Evolutionary conservation across 805 yeast genomes (phyloP).

Genomic region (Teunomyces cretensis): DNA sequence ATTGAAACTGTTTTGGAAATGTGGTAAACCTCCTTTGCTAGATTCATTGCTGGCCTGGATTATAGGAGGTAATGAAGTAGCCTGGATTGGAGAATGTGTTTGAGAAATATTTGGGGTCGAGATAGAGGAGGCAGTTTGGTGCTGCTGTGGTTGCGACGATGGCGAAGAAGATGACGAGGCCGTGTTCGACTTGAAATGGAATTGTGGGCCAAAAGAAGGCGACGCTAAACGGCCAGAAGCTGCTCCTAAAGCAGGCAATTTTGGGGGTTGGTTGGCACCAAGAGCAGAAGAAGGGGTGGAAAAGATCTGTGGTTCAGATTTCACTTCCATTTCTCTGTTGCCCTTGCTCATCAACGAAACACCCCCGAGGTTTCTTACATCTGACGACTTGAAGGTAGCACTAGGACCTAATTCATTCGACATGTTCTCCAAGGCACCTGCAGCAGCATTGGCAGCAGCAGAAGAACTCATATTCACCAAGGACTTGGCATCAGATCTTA

Average conservation of each 20-base stretch:
- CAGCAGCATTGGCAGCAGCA: conserved; percentile 23
- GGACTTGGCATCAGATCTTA: conserved; percentile 22
- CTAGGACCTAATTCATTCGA: conserved; percentile 44
- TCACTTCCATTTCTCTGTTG: conserved; percentile 9
- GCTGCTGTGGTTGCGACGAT: conserved; percentile 8
- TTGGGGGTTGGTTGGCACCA: conserved; percentile 24
- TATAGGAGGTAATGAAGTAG: conserved; percentile 24
- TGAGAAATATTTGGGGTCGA: conserved; percentile 16
- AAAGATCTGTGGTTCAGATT: conserved; percentile 15
- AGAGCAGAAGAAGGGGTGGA: conserved; percentile 42
- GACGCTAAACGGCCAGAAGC: conserved; percentile 24
- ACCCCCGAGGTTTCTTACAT: conserved; percentile 15
- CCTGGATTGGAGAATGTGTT: conserved; percentile 25
- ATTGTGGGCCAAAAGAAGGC: conserved; percentile 50
- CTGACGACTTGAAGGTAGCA: conserved; percentile 36
- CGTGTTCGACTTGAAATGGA: conserved; percentile 15
- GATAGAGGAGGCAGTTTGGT: conserved; percentile 4
- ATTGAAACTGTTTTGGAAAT: conserved; percentile 19
- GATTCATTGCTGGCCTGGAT: conserved; percentile 20
- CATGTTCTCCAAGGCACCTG: conserved; percentile 46
- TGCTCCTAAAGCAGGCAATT: conserved; percentile 34
- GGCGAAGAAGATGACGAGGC: conserved; percentile 1
- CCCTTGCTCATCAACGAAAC: conserved; percentile 35
- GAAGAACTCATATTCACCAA: conserved; percentile 5
- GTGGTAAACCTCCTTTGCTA: conserved; percentile 25